Conservation (phyloP, 768 basidiomycete species). For the Suillus plorans region DNA sequence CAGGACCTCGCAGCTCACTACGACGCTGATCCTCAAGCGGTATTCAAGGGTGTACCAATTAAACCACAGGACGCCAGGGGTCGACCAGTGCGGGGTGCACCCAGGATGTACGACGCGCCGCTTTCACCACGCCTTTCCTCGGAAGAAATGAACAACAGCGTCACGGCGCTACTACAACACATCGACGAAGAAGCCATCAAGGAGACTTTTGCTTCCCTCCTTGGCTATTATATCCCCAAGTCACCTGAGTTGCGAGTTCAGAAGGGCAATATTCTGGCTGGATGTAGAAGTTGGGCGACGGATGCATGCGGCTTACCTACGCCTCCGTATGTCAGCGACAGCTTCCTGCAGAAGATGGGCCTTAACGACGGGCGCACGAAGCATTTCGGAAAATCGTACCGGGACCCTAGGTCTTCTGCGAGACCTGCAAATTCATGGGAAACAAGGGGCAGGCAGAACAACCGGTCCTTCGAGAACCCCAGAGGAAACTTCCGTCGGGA, state of each 20-base stretch:
- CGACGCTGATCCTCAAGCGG: constrained; percentile 44
- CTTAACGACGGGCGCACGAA: constrained; percentile 29
- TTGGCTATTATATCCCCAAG: constrained; percentile 72
- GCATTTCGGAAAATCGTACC: constrained; percentile 14
- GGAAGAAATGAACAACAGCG: constrained; percentile 27
- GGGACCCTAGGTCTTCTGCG: not conserved
- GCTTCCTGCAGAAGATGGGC: constrained; percentile 46
- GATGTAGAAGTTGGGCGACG: constrained; percentile 60
- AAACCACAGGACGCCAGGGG: not conserved
- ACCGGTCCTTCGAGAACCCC: not conserved
- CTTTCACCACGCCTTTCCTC: constrained; percentile 14
- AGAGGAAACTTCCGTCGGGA: not conserved
- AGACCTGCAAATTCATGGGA: constrained; percentile 7
- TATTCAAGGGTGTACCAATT: constrained; percentile 23
- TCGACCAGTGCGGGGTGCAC: constrained; percentile 3
- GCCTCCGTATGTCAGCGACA: constrained; percentile 51
- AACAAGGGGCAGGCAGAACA: constrained; percentile 4
- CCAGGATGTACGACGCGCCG: constrained; percentile 14
- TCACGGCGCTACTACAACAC: constrained; percentile 31
- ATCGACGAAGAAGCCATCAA: constrained; percentile 52
- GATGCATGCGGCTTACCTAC: constrained; percentile 50
- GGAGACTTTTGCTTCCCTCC: constrained; percentile 61
- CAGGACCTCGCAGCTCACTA: constrained; percentile 43
- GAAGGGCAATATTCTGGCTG: constrained; percentile 47
- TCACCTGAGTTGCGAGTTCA: constrained; percentile 45